Evolutionary conservation across 1,284 basidiomycete species (phyloP), one percentile per base, ranked within the genome.

Genomic region (Cerrena zonata): DNA sequence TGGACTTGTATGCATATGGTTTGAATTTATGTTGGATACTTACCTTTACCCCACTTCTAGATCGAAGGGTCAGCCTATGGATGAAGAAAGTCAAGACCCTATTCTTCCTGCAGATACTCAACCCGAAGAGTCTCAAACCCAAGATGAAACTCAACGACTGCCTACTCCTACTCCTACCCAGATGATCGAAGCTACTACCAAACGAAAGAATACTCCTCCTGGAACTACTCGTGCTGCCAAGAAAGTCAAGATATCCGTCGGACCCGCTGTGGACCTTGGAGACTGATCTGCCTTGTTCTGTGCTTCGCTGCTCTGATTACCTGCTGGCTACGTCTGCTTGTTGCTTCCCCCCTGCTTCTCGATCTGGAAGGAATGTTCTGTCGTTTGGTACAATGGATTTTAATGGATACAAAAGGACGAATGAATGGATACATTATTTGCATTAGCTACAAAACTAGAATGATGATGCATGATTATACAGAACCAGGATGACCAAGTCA

Each of bases 101-200:
- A 39, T 19, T 19, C 34, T 30, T 38, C 24, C 7, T 11, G 34
- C 19, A 45, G 48, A 18, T 15, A 21, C 49, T 19, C 25, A 44
- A 13, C 34, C 30, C 30, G 41, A 47, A 12, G 68, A 67, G 34
- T 71, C 69, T 22, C 79, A 82, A 57, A 83, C 77, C 5, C 81
- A 84, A 63, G 74, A 75, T 18, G 75, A 79, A 50, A 75, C 71
- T 13, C 77, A 78, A 53, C 54, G 65, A 24, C 39, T 54, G 5
- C 11, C 36, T 34, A 10, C 23, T 45, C 25, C 27, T 41, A 30
- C 5, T 45, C 22, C 22, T 45, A 45, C 27, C 13, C 23, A 18
- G 7, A n/a, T 41, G 23, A 15, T 38, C 25, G 36, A 7, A 41
- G 47, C 41, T 23, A 18, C 13, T 13, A 22, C 22, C 15, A 70